Evolutionary conservation across 1,284 basidiomycete genomes (phyloP).

Genomic region (Golubevia pallescens): DNA sequence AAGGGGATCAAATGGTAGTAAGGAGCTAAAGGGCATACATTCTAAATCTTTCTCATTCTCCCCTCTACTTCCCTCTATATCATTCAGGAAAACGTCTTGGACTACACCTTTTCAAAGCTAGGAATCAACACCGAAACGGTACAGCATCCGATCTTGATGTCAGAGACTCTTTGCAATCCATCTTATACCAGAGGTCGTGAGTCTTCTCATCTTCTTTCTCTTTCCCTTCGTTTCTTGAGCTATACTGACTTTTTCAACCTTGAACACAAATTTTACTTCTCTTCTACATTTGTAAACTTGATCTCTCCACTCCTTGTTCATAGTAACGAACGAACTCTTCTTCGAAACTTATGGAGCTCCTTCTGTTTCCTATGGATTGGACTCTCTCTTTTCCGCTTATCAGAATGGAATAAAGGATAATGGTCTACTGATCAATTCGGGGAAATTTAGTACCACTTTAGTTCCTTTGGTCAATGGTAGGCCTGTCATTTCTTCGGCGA

Average conservation of each 20-base stretch:
- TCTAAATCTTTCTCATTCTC: no score
- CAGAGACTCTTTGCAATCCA: conserved; percentile 87
- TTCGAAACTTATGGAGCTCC: conserved; percentile 93
- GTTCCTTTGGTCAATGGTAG: conserved; percentile 46
- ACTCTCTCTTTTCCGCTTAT: conserved; percentile 89
- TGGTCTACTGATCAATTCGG: conserved; percentile 48
- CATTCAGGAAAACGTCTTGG: conserved; percentile 86
- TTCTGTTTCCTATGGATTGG: conserved; percentile 84
- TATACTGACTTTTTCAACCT: no score
- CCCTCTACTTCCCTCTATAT: no score
- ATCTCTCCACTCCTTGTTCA: no score
- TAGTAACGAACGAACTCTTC: conserved; percentile 92
- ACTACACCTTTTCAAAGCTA: conserved; percentile 86
- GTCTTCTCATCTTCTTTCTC: conserved; percentile 56
- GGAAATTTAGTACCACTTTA: conserved; percentile 40
- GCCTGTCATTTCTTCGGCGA: conserved; percentile 48
- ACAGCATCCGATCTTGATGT: conserved; percentile 90
- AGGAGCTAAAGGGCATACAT: not conserved
- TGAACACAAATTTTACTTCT: no score
- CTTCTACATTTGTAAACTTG: no score
- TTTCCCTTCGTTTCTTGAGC: no score
- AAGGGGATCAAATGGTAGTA: not conserved
- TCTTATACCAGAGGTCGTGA: conserved; percentile 83
- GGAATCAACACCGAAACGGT: conserved; percentile 81
- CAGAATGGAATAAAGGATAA: conserved; percentile 43